These are phyloP conservation scores for Arachis monticola DNA, from an alignment of 331 rosid species.

Conservation along the genomic window DNA sequence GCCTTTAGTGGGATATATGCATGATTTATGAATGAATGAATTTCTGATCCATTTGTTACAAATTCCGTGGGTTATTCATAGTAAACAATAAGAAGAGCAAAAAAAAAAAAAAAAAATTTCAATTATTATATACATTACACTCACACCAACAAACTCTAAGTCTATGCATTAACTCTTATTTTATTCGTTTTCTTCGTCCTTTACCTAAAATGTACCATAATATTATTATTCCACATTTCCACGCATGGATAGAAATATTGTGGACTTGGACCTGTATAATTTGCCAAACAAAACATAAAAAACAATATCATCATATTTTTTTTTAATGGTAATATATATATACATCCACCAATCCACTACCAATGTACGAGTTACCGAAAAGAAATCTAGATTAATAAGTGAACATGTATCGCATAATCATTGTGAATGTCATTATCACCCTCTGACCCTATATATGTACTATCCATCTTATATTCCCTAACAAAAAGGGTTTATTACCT, in stretches of 20 bases:
- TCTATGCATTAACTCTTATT: background rate
- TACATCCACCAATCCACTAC: no score
- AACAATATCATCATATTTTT: slow-evolving; percentile 19
- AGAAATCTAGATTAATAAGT: no score
- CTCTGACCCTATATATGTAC: no score
- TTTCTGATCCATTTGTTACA: slow-evolving; percentile 8
- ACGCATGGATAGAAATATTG: background rate
- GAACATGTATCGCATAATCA: no score
- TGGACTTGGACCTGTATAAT: background rate
- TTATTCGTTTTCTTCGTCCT: background rate
- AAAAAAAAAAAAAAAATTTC: no score
- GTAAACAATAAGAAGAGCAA: no score
- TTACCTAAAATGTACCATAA: slow-evolving; percentile 2
- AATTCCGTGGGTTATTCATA: background rate
- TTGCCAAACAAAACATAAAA: slow-evolving; percentile 1
- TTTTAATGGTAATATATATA: background rate
- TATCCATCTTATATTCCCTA: no score
- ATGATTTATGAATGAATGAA: no score
- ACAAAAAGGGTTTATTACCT: no score
- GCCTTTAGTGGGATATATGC: background rate
- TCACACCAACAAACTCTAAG: background rate
- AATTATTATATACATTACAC: background rate
- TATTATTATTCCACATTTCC: background rate
- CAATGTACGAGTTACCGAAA: no score
- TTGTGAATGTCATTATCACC: no score